A percentile compares a stretch with the other conserved stretches of the same genome.
These are phyloP conservation scores for Coniochaeta sp. DNA, from an alignment of 2,329 filamentous ascomycete species.

Conservation along the genomic window DNA sequence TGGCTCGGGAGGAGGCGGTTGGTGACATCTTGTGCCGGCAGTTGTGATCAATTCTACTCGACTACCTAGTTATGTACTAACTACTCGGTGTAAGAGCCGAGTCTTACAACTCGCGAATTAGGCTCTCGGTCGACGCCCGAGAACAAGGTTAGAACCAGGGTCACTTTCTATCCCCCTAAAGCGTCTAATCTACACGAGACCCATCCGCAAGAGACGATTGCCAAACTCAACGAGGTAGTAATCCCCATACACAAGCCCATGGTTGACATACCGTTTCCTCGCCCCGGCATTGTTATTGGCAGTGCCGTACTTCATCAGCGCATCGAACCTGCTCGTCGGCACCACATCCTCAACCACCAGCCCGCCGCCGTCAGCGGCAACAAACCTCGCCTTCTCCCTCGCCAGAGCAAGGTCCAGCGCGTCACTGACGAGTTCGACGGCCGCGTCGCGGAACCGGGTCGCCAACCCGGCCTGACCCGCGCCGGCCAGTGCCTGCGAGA, in stretches of 20 bases:
- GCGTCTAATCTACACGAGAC: constrained; percentile 6
- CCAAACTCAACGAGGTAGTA: constrained; percentile 33
- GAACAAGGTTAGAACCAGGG: no score
- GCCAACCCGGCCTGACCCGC: constrained; percentile 2
- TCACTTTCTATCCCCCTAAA: no score
- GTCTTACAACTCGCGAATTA: no score
- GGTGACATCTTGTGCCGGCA: neutral
- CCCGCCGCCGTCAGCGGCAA: neutral
- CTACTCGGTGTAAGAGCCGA: neutral
- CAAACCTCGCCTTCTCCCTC: constrained; percentile 14
- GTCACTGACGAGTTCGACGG: constrained; percentile 11
- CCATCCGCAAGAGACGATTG: constrained; percentile 34
- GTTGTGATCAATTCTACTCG: neutral
- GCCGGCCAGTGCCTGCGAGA: constrained; percentile 12
- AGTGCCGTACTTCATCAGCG: constrained; percentile 20
- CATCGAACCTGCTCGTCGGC: neutral
- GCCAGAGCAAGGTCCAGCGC: constrained; percentile 14
- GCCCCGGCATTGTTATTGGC: constrained; percentile 23
- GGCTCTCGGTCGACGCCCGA: no score
- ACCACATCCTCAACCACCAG: neutral
- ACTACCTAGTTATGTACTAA: neutral
- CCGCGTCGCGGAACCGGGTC: constrained; percentile 5
- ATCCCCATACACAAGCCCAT: constrained; percentile 40
- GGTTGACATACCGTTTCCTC: constrained; percentile 20
- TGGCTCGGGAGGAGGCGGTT: neutral